Conservation (phyloP, 2,329 filamentous ascomycete genomes). For the Ophiognomonia clavigignenti-juglandacearum region DNA sequence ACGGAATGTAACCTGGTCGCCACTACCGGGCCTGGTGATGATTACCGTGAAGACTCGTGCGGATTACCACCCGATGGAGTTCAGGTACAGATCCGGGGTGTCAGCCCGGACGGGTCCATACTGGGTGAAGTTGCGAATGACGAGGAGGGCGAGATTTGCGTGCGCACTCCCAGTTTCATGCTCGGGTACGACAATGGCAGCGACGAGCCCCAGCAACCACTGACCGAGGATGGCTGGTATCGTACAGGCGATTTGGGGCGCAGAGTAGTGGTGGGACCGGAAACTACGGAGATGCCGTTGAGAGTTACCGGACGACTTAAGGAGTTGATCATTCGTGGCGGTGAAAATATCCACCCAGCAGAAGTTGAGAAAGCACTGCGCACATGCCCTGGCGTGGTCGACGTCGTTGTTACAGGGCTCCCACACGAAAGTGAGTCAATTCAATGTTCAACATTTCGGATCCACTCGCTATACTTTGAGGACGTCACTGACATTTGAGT, state of each 20-base stretch:
- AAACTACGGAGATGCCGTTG: not conserved
- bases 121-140: not conserved
- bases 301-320: not conserved
- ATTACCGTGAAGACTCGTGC: not conserved
- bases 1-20: not conserved
- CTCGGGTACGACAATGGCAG: not conserved
- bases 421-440: not conserved
- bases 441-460: too few species aligned
- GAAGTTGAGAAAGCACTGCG: not conserved
- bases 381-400: not conserved
- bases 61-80: not conserved
- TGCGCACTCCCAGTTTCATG: conserved; percentile 2
- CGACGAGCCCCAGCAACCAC: not conserved
- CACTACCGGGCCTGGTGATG: not conserved
- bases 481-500: not conserved
- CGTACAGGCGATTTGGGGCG: conserved; percentile 1
- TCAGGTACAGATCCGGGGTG: not conserved
- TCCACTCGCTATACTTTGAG: not conserved
- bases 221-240: not conserved
- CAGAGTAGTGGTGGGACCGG: not conserved
- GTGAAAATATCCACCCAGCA: conserved; percentile 2
- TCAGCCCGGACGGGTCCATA: not conserved
- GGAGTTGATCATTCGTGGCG: conserved; percentile 3
- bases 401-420: not conserved
- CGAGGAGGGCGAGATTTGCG: conserved; percentile 6